Conservation (phyloP, 2,329 filamentous ascomycete genomes). For the Colletotrichum limetticola region DNA sequence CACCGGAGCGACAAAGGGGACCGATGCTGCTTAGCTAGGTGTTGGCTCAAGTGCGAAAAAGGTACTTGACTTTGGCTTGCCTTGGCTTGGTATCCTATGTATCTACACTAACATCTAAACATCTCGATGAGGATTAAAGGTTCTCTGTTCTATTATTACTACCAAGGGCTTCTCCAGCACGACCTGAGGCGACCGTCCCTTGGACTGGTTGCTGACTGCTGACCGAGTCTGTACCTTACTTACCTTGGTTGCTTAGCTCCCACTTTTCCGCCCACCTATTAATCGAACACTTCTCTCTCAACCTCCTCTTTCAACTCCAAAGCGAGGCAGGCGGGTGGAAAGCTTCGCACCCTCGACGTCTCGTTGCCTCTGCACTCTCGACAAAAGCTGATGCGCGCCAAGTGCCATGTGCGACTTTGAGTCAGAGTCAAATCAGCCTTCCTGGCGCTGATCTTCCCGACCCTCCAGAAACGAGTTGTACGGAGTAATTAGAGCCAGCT, state of each 20-base stretch:
- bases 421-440: slow-evolving; percentile 10
- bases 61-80: slow-evolving; percentile 12
- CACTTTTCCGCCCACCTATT: background rate
- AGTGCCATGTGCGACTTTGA: background rate
- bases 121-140: slow-evolving; percentile 19
- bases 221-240: slow-evolving; percentile 11
- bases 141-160: slow-evolving; percentile 7
- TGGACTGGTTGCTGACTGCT: background rate
- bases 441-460: background rate
- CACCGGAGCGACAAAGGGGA: background rate
- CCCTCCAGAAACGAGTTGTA: background rate
- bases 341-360: background rate
- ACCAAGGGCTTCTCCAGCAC: slow-evolving; percentile 22
- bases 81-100: slow-evolving; percentile 13
- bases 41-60: slow-evolving; percentile 10
- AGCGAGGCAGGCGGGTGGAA: background rate
- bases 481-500: background rate
- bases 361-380: background rate
- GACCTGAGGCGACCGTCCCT: slow-evolving; percentile 14
- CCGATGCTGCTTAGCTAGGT: background rate
- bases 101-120: slow-evolving; percentile 13
- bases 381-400: background rate
- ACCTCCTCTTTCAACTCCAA: background rate
- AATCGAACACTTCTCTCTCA: background rate
- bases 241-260: background rate